Base-by-base conservation (phyloP, 306 rosid genomes). In the Rubus parviflorus region DNA sequence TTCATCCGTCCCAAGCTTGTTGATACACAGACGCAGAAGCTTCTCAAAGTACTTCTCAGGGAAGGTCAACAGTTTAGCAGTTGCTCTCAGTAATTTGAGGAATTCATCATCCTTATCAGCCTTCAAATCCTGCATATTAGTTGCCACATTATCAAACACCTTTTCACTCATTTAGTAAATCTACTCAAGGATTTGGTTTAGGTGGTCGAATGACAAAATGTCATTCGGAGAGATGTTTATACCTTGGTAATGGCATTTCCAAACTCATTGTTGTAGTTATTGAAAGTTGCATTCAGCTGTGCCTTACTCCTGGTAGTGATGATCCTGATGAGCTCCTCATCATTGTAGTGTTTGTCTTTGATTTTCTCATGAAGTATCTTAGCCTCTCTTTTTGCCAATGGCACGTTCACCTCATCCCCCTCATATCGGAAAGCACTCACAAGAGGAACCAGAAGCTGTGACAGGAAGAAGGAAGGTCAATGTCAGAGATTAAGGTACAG, bases 401-500 rank as follows among this genome's bases (percentile, higher is more conserved):
- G 69, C 76, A 74, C 75, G 76, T 82, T 87, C 81, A 91, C 93
- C 79, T 94, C 98, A 73, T 86, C 96, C 70, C 98, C 98, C 62
- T 89, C 97, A 0, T 92, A 94, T 71, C 96, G 85, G 81, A 82
- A 84, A 63, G 82, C 70, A 83, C 83, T 86, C 81, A 92, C 85
- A 63, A 94, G 94, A 77, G 92, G 91, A 79, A 92, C 90, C 92
- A 92, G 84, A 82, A 94, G 94, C 98, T 94, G 80, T 71, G 54
- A 38, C 57, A 42, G 38, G 41, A 22, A 12, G 73, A 68, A 63
- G 45, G 10, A 37, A 47, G 56, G 64, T 41, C 16, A 67, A 5
- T 11, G 17, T 43, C 53, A 19, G 3, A 8, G 30, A 3, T 19
- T 40, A 17, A 63, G 22, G 17, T 19, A 51, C 35, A n/a, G 6